phyloP scores from a whole-genome alignment of 495 filamentous ascomycete genomes.

The Aspergillus hancockii region DNA sequence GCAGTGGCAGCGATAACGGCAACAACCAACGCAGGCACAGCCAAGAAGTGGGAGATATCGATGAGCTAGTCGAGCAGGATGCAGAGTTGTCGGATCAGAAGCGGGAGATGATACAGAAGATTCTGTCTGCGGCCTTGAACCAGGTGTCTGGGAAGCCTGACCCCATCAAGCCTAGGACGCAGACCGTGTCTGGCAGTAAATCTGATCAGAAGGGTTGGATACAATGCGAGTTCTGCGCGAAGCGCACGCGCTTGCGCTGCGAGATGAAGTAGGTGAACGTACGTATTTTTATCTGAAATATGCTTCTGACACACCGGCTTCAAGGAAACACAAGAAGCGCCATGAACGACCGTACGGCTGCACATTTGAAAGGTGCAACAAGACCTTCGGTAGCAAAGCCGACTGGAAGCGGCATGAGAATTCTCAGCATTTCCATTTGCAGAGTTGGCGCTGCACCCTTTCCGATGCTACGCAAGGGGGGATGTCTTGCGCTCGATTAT shows the following conservation, averaged over 20 bases:
- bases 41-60: constrained; percentile 30
- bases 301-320: constrained; percentile 19
- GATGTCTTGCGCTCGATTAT: constrained; percentile 55
- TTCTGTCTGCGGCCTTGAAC: constrained; percentile 36
- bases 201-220: constrained; percentile 41
- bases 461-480: constrained; percentile 33
- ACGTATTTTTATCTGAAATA: neutral
- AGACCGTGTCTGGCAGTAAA: constrained; percentile 14
- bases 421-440: constrained; percentile 75
- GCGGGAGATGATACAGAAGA: constrained; percentile 38
- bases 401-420: constrained; percentile 98
- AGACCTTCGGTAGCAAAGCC: constrained; percentile 86
- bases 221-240: constrained; percentile 55
- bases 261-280: constrained; percentile 65
- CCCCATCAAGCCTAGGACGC: neutral
- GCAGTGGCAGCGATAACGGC: neutral
- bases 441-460: constrained; percentile 74
- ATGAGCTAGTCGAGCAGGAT: constrained; percentile 24
- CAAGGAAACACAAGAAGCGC: constrained; percentile 84
- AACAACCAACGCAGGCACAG: constrained; percentile 27
- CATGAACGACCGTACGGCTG: constrained; percentile 88
- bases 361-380: constrained; percentile 72
- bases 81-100: constrained; percentile 30
- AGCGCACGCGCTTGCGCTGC: constrained; percentile 58
- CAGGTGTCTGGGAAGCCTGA: constrained; percentile 26